Base-by-base conservation (phyloP, 1,284 basidiomycete genomes). In the Hymenochaete sp. region DNA sequence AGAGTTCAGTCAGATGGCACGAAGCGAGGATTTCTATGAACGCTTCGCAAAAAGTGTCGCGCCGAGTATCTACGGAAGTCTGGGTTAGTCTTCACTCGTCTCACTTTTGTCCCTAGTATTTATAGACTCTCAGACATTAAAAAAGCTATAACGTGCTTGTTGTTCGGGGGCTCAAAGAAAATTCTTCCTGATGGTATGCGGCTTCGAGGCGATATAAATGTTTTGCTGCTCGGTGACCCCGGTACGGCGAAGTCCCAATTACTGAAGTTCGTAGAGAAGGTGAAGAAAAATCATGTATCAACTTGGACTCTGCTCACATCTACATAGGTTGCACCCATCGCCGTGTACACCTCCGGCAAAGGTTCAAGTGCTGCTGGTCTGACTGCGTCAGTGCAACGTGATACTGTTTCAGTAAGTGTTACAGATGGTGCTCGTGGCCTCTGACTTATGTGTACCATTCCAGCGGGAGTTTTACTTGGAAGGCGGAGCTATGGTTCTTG, bases 91-190 rank as follows among this genome's bases (percentile, higher is more conserved):
- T 44, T 14, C 16, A 24, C 31, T 25, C 16, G 21, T 25, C 9
- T 37, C 14, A 13, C 22, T 14, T 14, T 26, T 18, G 25, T 28
- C 16, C n/a, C 22, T 29, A 26, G 13, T 41, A 52, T 46, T 54
- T 48, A 41, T 40, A 6, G 24, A 16, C 14, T 35, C 19, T 27
- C 49, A 88, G 96, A 99, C 62, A 98, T 99, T 59, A 99, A 99
- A 66, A 98, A 98, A 58, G 88, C 96, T 1, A 91, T 98, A 38
- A 81, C 90, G 0, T 98, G 93, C 63, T 70, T 98, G 10, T 70
- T 99, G 7, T 93, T 98, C 58, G 96, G 96, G 21, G 96, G 96
- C 10, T 95, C 92, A n/a, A 98, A 95, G 67, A 98, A 98, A 67
- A 75, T 98, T 38, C 68, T 99, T 9, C 96, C 96, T 0, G 96